These are phyloP conservation scores for Stromatinia cepivora DNA, from an alignment of 2,329 filamentous ascomycete species.

Conservation along the genomic window DNA sequence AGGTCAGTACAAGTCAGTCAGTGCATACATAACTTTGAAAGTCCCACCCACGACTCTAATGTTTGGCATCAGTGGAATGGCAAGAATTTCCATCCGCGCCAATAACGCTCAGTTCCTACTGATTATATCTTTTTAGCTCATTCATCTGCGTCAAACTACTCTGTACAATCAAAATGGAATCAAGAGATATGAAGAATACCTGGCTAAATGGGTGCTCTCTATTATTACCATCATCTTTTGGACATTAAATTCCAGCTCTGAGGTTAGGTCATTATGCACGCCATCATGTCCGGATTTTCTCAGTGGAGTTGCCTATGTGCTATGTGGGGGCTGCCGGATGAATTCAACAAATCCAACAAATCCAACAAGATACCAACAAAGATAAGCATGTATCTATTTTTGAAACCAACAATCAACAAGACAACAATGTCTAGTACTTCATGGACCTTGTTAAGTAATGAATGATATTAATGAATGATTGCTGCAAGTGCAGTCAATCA, in stretches of 20 bases:
- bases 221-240: background rate
- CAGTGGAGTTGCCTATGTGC: background rate
- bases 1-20: background rate
- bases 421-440: background rate
- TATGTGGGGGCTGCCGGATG: slow-evolving; percentile 2
- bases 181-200: background rate
- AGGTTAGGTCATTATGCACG: slow-evolving; percentile 8
- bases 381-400: background rate
- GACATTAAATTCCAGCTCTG: background rate
- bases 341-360: background rate
- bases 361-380: background rate
- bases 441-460: background rate
- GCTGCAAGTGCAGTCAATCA: background rate
- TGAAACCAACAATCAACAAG: background rate
- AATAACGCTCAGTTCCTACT: background rate
- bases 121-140: background rate
- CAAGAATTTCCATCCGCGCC: background rate
- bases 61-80: background rate
- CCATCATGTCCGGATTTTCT: slow-evolving; percentile 1
- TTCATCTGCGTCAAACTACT: background rate
- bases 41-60: too few relatives aligned
- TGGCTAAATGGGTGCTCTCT: background rate
- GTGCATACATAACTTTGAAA: background rate
- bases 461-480: background rate
- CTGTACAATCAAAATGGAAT: background rate